These are phyloP conservation scores for Amoeboaphelidium protococcarum DNA, from an alignment of 371 early-diverging fungal species.

Conservation along the genomic window DNA sequence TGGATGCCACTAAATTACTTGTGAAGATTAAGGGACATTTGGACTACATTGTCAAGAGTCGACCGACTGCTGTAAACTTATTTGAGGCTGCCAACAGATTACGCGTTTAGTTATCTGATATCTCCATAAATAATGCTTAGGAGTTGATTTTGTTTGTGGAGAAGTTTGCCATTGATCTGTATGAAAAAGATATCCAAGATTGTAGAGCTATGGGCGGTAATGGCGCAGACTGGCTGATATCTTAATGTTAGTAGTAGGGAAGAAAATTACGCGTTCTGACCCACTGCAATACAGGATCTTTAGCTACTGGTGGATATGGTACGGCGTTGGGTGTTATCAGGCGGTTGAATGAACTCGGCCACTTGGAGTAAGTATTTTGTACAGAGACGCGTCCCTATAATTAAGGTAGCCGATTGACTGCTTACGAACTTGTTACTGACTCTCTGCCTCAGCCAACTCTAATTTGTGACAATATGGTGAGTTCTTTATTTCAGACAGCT, in stretches of 20 bases:
- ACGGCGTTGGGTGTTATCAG: constrained; percentile 44
- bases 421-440: constrained; percentile 79
- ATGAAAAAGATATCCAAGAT: constrained; percentile 41
- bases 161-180: not conserved
- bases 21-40: constrained; percentile 29
- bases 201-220: constrained; percentile 59
- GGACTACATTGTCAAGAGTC: constrained; percentile 55
- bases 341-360: constrained; percentile 24
- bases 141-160: constrained; percentile 33
- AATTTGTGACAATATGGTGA: constrained; percentile 72
- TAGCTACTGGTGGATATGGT: constrained; percentile 24
- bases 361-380: constrained; percentile 55
- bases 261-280: constrained; percentile 42
- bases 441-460: constrained; percentile 54
- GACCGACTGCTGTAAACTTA: constrained; percentile 88
- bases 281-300: constrained; percentile 77
- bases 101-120: constrained; percentile 1
- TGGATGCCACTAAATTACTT: too few relatives aligned
- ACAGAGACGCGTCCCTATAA: constrained; percentile 92
- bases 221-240: constrained; percentile 38
- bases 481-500: constrained; percentile 28
- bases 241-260: not conserved
- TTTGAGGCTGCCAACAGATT: constrained; percentile 64
- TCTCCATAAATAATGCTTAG: constrained; percentile 11
- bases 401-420: constrained; percentile 79